Evolutionary conservation across 202 grass and related monocot genomes (phyloP).

Genomic region (Schoenoplectus tabernaemontani): DNA sequence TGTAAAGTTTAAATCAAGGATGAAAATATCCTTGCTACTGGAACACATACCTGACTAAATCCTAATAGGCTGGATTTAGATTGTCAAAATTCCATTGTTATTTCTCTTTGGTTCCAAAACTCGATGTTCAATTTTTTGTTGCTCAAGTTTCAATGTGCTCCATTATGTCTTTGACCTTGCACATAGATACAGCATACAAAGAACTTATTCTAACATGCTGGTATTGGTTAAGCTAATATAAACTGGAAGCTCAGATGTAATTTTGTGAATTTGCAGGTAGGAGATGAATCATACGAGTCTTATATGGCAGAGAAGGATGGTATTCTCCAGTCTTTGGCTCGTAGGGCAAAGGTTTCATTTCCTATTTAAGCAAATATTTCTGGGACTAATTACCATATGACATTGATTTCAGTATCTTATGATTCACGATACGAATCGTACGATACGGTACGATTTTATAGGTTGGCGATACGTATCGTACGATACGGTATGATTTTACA

Average conservation of each 20-base stretch:
- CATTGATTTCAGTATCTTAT: too few species aligned
- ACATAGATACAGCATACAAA: neutral
- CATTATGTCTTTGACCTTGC: neutral
- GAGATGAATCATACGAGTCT: slow-evolving; percentile 90
- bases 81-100: neutral
- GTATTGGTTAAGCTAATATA: neutral
- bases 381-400: too few species aligned
- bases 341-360: slow-evolving; percentile 57
- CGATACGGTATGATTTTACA: too few species aligned
- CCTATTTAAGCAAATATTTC: slow-evolving; percentile 6
- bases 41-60: neutral
- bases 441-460: too few species aligned
- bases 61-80: neutral
- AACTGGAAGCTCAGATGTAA: slow-evolving; percentile 15
- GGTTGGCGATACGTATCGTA: too few species aligned
- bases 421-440: too few species aligned
- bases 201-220: neutral
- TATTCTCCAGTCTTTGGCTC: slow-evolving; percentile 75
- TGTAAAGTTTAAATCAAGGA: neutral
- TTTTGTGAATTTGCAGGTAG: slow-evolving; percentile 42
- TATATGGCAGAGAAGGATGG: slow-evolving; percentile 71
- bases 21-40: neutral
- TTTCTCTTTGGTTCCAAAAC: too few species aligned
- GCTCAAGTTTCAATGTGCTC: too few species aligned
- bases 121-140: too few species aligned